Base-by-base conservation (phyloP, 257 asterid species). In the Fraxinus anomala region DNA sequence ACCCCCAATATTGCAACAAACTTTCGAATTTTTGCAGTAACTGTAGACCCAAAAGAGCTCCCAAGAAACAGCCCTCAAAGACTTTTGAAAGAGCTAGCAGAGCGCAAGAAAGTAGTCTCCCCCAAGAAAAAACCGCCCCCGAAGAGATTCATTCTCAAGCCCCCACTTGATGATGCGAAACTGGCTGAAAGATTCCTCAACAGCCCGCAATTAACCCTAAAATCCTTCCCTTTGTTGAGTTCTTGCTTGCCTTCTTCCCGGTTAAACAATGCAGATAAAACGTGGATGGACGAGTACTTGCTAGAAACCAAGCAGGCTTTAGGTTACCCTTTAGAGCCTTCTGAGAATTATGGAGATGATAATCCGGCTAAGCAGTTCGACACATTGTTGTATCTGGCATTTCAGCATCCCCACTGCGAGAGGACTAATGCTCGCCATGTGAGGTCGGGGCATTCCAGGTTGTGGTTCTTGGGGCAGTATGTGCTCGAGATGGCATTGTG, bases 51-150 rank as follows among this genome's bases (percentile, higher is more conserved):
- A 2, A 88, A 85, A 82, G 97, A 90, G 71, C 96, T 96, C 74
- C 97, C 99, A 0, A 90, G 89, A 51, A 91, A 96, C 89, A 96
- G 97, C 87, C 99, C 99, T 9, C 96, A 89, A 40, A 87, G 97
- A 44, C 97, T 93, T 73, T 85, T 96, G 71, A 93, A 89, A 83
- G 99, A 96, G 86, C 89, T 96, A 21, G 85, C 91, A 9, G 92
- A 93, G 87, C 89, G 97, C 70, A 92, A 90, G 77, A 96, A 89
- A 82, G 75, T 76, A 16, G 89, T 88, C 9, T 87, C 97, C 37
- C 99, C 97, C 3, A 93, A 89, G 79, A 90, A 83, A 70, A 93
- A 67, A 77, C 74, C 85, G 4, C 99, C 97, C 74, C 96, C 97
- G 0, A 89, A 81, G 77, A 78, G 96, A 80, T 93, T 87, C 85